A percentile compares a stretch with the other conserved stretches of the same genome.
Conservation (phyloP, 495 filamentous ascomycete genomes). For the Podospora pseudopauciseta region DNA sequence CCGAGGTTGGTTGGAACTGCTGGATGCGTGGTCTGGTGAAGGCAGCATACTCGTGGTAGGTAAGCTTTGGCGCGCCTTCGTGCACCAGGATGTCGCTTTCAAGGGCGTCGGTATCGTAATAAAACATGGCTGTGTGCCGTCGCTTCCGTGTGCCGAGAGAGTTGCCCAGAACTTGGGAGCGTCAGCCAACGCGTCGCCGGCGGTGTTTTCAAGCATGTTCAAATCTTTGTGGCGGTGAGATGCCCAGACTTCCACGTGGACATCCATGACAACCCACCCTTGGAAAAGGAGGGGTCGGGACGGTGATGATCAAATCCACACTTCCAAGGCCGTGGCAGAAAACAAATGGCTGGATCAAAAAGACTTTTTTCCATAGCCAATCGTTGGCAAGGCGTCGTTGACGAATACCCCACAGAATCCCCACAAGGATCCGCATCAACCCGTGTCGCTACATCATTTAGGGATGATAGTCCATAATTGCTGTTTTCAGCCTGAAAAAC, state of each 20-base stretch:
- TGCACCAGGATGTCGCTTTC: slow-evolving; percentile 7
- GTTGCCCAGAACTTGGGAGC: background rate
- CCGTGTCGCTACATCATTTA: background rate
- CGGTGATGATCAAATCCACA: background rate
- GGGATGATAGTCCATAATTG: background rate
- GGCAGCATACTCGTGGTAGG: slow-evolving; percentile 35
- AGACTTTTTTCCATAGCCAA: background rate
- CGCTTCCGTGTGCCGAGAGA: background rate
- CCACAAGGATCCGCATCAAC: background rate
- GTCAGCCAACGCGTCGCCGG: background rate
- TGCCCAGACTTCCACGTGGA: background rate
- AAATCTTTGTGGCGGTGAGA: background rate
- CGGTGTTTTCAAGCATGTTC: background rate
- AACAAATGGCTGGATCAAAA: background rate
- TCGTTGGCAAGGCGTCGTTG: background rate
- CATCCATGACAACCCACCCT: background rate
- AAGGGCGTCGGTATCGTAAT: slow-evolving; percentile 6
- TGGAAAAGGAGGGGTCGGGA: background rate
- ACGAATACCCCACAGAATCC: background rate
- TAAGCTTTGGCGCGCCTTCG: background rate
- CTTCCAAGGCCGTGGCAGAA: background rate
- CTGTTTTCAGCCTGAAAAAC: background rate
- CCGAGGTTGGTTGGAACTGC: slow-evolving; percentile 16
- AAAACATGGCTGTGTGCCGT: slow-evolving; percentile 9
- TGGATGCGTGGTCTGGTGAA: slow-evolving; percentile 19